These are phyloP conservation scores for Aspergillus puulaauensis DNA, from an alignment of 2,329 filamentous ascomycete genomes.

Conservation along the genomic window DNA sequence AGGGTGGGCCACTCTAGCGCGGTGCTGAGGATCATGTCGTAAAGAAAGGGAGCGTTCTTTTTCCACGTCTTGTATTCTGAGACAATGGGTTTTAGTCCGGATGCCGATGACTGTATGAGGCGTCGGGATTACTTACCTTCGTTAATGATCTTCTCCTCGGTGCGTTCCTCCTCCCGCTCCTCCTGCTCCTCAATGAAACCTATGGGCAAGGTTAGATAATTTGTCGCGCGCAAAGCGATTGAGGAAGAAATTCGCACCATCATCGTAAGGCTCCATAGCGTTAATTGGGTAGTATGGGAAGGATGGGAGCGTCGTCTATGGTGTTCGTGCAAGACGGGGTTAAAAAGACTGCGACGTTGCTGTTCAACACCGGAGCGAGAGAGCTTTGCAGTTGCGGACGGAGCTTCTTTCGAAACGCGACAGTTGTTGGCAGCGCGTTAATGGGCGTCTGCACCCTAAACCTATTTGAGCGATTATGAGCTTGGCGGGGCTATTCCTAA, in stretches of 20 bases:
- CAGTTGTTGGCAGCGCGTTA: constrained; percentile 33
- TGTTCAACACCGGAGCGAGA: constrained; percentile 10
- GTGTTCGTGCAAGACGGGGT: neutral
- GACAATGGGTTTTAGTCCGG: constrained; percentile 4
- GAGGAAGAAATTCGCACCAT: constrained; percentile 24
- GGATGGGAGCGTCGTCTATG: neutral
- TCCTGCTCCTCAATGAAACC: constrained; percentile 40
- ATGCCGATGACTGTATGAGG: neutral
- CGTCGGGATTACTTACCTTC: constrained; percentile 60
- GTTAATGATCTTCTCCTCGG: constrained; percentile 85
- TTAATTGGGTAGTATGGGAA: neutral
- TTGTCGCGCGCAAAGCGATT: constrained; percentile 10
- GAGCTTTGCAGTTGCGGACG: constrained; percentile 18
- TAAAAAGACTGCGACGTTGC: constrained; percentile 7
- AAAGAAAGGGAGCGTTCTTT: constrained; percentile 97
- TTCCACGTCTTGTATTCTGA: constrained; percentile 99
- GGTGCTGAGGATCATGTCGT: constrained; percentile 94
- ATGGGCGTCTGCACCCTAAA: constrained; percentile 30
- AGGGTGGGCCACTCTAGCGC: constrained; percentile 97
- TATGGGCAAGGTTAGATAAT: constrained; percentile 20
- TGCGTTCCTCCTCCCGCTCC: constrained; percentile 69
- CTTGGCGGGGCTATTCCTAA: constrained; percentile 23
- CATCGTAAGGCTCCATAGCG: constrained; percentile 38
- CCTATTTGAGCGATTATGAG: constrained; percentile 13
- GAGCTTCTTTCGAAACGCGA: constrained; percentile 25